Conservation (phyloP, 805 yeast genomes). For the Cyberlindnera mrakii region DNA sequence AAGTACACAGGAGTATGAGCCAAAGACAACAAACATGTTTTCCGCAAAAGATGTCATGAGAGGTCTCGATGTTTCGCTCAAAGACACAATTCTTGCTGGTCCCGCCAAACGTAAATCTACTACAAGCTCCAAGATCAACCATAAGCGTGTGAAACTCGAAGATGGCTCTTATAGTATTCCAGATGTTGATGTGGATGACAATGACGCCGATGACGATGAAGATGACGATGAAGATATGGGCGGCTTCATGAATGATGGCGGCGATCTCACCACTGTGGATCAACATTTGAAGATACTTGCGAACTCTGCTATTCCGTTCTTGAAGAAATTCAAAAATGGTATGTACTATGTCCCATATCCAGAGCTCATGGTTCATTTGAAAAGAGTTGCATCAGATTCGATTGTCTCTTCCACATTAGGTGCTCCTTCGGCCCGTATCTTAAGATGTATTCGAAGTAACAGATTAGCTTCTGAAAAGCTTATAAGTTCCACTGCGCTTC, state of each 20-base stretch:
- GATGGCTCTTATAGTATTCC: conserved; percentile 26
- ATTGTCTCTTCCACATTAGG: conserved; percentile 59
- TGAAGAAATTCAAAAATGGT: conserved; percentile 45
- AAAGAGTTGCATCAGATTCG: conserved; percentile 48
- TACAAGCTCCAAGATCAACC: conserved; percentile 6
- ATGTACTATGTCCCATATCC: conserved; percentile 59
- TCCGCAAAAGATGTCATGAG: conserved; percentile 41
- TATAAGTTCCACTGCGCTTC: conserved; percentile 65
- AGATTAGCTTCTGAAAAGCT: conserved; percentile 81
- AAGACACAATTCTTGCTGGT: conserved; percentile 38
- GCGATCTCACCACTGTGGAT: conserved; percentile 32
- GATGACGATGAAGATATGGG: conserved; percentile 27
- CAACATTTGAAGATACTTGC: conserved; percentile 69
- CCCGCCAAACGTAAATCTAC: conserved; percentile 28
- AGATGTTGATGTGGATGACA: conserved; percentile 15
- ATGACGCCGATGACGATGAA: conserved; percentile 21
- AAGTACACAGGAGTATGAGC: conserved; percentile 25
- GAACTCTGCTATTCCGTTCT: conserved; percentile 49
- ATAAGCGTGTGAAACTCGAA: conserved; percentile 38
- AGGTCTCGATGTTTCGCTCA: conserved; percentile 31
- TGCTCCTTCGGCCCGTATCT: conserved; percentile 58
- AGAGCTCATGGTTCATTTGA: conserved; percentile 39
- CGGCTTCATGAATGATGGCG: conserved; percentile 22
- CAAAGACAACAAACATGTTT: conserved; percentile 27
- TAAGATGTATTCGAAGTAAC: conserved; percentile 68